Evolutionary conservation across 2,329 filamentous ascomycete genomes (phyloP).

Genomic region (Epichloe sibirici): DNA sequence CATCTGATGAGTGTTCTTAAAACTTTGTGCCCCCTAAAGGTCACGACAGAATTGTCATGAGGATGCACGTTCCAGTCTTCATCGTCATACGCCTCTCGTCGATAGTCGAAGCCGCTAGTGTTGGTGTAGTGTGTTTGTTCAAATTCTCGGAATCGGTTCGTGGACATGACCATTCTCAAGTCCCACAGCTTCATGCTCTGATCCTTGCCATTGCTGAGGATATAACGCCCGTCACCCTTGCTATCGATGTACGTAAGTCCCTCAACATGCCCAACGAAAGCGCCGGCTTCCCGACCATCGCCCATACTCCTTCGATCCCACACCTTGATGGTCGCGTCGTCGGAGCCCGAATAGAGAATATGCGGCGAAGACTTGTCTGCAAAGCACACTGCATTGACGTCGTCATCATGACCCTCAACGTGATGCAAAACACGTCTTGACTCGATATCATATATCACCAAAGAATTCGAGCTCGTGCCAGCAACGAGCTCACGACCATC

Average conservation of each 20-base stretch:
- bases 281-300: conserved; percentile 58
- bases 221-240: conserved; percentile 64
- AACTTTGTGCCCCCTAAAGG: conserved; percentile 82
- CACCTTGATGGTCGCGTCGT: conserved; percentile 87
- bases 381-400: conserved; percentile 96
- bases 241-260: conserved; percentile 58
- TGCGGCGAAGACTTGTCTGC: conserved; percentile 81
- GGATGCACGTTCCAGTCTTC: conserved; percentile 47
- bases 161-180: conserved; percentile 74
- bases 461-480: conserved; percentile 65
- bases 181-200: conserved; percentile 98
- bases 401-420: conserved; percentile 67
- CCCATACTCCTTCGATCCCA: conserved; percentile 93
- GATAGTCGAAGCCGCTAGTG: conserved; percentile 59
- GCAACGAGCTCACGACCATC: conserved; percentile 86
- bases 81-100: conserved; percentile 53
- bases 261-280: conserved; percentile 54
- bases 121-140: conserved; percentile 42
- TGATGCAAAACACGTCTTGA: conserved; percentile 60
- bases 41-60: conserved; percentile 87
- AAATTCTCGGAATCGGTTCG: conserved; percentile 46
- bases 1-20: conserved; percentile 85
- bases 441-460: conserved; percentile 90
- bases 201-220: conserved; percentile 89
- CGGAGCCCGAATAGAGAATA: conserved; percentile 89